Evolutionary conservation across 108 stramenopile genomes (phyloP).

Genomic region (Hondaea fermentalgiana): DNA sequence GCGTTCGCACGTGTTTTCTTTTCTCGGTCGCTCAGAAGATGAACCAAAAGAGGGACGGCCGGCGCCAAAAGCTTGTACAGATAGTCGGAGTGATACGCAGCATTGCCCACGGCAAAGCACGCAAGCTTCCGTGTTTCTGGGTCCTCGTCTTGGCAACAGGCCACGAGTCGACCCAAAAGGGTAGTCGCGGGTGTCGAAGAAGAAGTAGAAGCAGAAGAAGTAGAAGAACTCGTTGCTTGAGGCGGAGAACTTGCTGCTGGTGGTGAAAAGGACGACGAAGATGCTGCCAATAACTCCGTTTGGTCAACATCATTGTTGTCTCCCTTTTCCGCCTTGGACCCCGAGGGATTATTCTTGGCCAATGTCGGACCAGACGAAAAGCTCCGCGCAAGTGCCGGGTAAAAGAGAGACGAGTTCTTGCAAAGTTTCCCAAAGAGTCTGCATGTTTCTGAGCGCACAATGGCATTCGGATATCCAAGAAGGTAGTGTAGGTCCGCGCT

Average conservation of each 20-base stretch:
- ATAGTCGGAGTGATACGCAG: conserved; percentile 43
- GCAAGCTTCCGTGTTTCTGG: conserved; percentile 44
- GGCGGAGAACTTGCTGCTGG: too few species aligned
- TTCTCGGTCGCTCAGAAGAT: conserved; percentile 28
- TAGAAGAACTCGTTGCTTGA: too few species aligned
- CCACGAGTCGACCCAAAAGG: not conserved
- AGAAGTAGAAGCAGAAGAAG: too few species aligned
- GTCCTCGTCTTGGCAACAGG: conserved; percentile 27
- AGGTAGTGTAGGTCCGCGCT: not conserved
- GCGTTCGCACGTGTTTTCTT: conserved; percentile 53
- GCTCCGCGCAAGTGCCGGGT: not conserved
- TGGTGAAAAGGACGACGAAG: too few species aligned
- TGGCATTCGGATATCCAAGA: conserved; percentile 26
- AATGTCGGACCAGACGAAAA: not conserved
- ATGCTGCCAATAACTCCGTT: too few species aligned
- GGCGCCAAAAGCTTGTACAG: conserved; percentile 36
- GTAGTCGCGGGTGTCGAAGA: too few species aligned
- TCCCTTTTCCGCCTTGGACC: too few species aligned
- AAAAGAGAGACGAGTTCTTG: conserved; percentile 39
- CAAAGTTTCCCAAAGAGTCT: conserved; percentile 55
- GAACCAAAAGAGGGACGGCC: conserved; percentile 26
- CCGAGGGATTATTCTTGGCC: too few species aligned
- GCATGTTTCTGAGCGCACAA: conserved; percentile 42
- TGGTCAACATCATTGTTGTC: too few species aligned
- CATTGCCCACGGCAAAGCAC: conserved; percentile 53